A percentile compares a stretch with the other conserved stretches of the same genome.
Evolutionary conservation across 345 rosid genomes (phyloP).

Genomic region (Carallia brachiata): DNA sequence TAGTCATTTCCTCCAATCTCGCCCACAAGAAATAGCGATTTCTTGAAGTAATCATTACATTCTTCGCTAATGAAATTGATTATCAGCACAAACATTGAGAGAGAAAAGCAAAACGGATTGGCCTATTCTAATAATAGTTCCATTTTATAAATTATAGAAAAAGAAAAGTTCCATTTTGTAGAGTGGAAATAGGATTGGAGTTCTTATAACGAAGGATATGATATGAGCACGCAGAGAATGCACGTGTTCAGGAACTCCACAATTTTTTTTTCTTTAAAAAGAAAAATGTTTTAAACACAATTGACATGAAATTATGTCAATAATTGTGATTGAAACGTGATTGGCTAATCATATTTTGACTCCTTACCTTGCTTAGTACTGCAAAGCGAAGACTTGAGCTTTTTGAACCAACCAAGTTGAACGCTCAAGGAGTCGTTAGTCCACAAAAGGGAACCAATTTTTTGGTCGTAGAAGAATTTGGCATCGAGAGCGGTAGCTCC

Average conservation of each 20-base stretch:
- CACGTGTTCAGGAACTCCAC: too few relatives aligned
- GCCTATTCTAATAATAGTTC: background rate
- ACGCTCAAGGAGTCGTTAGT: constrained; percentile 45
- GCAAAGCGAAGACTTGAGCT: constrained; percentile 53
- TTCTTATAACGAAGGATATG: too few relatives aligned
- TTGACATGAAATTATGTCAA: background rate
- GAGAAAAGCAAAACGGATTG: background rate
- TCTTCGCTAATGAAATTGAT: constrained; percentile 19
- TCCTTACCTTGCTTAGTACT: constrained; percentile 37
- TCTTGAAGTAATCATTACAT: constrained; percentile 47
- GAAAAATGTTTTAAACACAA: too few relatives aligned
- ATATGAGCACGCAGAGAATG: too few relatives aligned
- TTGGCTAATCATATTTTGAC: background rate
- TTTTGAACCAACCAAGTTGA: constrained; percentile 68
- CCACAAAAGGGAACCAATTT: constrained; percentile 41
- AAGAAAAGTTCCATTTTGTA: too few relatives aligned
- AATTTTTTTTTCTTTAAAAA: too few relatives aligned
- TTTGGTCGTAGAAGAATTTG: constrained; percentile 31
- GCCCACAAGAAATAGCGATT: constrained; percentile 61
- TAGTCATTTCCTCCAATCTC: constrained; percentile 82
- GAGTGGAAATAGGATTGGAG: too few relatives aligned
- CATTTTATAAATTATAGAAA: too few relatives aligned
- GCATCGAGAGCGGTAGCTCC: constrained; percentile 67
- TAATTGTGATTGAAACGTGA: background rate
- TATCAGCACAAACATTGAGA: background rate